Conservation (phyloP, 2,329 filamentous ascomycete species). For the Arthrobotrys sinensis region DNA sequence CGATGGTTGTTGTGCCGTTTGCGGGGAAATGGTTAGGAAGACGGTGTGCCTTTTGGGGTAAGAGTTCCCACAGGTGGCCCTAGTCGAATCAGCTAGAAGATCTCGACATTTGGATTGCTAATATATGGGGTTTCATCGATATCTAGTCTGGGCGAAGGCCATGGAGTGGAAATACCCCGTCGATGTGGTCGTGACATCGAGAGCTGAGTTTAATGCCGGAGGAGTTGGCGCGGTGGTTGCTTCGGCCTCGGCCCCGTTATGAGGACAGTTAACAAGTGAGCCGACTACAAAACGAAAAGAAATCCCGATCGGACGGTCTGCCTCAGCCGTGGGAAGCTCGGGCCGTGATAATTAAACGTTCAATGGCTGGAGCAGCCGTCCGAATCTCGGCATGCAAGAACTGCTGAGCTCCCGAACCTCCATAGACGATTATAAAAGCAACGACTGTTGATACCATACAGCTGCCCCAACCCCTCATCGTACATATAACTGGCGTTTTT, state of each 20-base stretch:
- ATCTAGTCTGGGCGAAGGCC: conserved; percentile 63
- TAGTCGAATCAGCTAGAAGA: neutral
- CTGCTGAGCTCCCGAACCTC: conserved; percentile 7
- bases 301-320: conserved; percentile 11
- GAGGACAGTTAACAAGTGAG: neutral
- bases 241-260: conserved; percentile 40
- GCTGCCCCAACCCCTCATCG: conserved; percentile 11
- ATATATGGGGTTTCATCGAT: neutral
- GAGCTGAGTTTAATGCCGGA: conserved; percentile 39
- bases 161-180: conserved; percentile 65
- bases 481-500: conserved; percentile 17
- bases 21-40: conserved; percentile 79
- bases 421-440: neutral
- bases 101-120: neutral
- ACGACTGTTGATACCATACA: conserved; percentile 7
- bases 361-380: neutral
- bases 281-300: neutral
- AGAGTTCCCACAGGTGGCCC: conserved; percentile 64
- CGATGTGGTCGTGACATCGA: conserved; percentile 62
- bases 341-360: neutral
- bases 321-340: conserved; percentile 1
- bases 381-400: conserved; percentile 2
- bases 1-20: conserved; percentile 95
- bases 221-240: conserved; percentile 42
- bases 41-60: conserved; percentile 59